phyloP scores from a whole-genome alignment of 352 stramenopile species.

The Globisporangium cylindrosporum region DNA sequence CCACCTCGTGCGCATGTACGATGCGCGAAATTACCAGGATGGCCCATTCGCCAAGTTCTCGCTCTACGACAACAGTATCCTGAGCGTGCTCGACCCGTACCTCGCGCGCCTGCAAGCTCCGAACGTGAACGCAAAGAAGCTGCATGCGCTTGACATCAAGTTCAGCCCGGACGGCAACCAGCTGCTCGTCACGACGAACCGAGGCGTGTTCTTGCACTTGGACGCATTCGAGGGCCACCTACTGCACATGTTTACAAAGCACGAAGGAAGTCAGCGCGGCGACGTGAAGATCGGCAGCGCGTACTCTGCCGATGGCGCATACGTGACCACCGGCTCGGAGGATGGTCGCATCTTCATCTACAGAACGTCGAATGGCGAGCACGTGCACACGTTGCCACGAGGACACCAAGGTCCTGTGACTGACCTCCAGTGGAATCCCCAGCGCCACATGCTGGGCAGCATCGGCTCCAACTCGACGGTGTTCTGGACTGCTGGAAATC shows the following conservation, averaged over 20 bases:
- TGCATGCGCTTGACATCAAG: conserved; percentile 77
- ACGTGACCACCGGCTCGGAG: conserved; percentile 66
- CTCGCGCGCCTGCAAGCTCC: conserved; percentile 49
- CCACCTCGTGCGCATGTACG: conserved; percentile 86
- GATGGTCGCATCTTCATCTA: conserved; percentile 80
- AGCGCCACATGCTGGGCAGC: conserved; percentile 75
- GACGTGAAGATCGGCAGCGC: conserved; percentile 53
- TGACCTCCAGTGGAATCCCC: conserved; percentile 81
- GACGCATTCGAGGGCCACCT: conserved; percentile 84
- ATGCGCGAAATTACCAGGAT: conserved; percentile 85
- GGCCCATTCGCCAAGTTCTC: conserved; percentile 87
- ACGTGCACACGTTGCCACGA: conserved; percentile 47
- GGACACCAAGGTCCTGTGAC: conserved; percentile 63
- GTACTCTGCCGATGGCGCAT: conserved; percentile 77
- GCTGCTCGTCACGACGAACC: conserved; percentile 80
- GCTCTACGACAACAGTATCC: conserved; percentile 72
- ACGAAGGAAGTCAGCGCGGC: conserved; percentile 30
- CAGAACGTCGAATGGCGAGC: conserved; percentile 50
- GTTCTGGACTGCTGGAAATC: conserved; percentile 50
- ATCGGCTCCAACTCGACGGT: conserved; percentile 72
- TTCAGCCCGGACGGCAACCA: conserved; percentile 87
- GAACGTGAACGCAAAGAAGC: conserved; percentile 49
- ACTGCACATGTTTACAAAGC: conserved; percentile 67
- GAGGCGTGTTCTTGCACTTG: conserved; percentile 75
- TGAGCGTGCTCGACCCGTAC: conserved; percentile 58